A percentile compares a stretch with the other conserved stretches of the same genome.
phyloP scores from a whole-genome alignment of 1,139 yeast species.

The Candida anutae region DNA sequence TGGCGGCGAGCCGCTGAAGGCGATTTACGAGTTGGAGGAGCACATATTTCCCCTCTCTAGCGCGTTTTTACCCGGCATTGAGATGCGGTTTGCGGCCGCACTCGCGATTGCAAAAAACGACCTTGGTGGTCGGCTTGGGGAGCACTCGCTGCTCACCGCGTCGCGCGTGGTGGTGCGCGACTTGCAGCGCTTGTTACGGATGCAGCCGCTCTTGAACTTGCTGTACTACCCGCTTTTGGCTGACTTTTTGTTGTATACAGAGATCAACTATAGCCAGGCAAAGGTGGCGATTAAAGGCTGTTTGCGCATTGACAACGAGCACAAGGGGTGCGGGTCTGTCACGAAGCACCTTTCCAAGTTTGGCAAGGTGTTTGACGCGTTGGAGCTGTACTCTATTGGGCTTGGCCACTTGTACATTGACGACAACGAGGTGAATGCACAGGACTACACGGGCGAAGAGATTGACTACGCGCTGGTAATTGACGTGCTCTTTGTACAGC shows the following conservation, averaged over 20 bases:
- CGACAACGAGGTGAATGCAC: constrained; percentile 8
- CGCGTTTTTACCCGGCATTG: constrained; percentile 11
- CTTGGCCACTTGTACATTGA: constrained; percentile 27
- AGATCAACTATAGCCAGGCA: constrained; percentile 45
- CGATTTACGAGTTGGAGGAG: constrained; percentile 15
- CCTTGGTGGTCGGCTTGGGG: too few species aligned
- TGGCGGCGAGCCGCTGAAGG: constrained; percentile 11
- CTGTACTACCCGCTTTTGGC: constrained; percentile 25
- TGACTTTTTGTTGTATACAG: constrained; percentile 40
- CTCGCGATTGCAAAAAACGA: constrained; percentile 9
- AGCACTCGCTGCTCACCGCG: constrained; percentile 1
- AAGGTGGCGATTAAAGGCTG: constrained; percentile 49
- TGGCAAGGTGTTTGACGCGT: constrained; percentile 23
- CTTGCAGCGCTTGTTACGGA: constrained; percentile 19
- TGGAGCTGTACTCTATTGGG: constrained; percentile 38
- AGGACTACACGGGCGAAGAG: constrained; percentile 9
- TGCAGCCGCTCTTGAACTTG: constrained; percentile 25
- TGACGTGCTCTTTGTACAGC: constrained; percentile 18
- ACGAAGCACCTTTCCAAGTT: constrained; percentile 38
- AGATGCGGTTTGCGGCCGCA: constrained; percentile 14
- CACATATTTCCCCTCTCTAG: constrained; percentile 19
- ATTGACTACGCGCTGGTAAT: constrained; percentile 20
- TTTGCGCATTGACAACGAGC: constrained; percentile 63
- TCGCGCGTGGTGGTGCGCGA: constrained; percentile 17
- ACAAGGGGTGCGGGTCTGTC: constrained; percentile 41